Conservation (phyloP, 257 asterid genomes). For the Solanum gracilifrons region DNA sequence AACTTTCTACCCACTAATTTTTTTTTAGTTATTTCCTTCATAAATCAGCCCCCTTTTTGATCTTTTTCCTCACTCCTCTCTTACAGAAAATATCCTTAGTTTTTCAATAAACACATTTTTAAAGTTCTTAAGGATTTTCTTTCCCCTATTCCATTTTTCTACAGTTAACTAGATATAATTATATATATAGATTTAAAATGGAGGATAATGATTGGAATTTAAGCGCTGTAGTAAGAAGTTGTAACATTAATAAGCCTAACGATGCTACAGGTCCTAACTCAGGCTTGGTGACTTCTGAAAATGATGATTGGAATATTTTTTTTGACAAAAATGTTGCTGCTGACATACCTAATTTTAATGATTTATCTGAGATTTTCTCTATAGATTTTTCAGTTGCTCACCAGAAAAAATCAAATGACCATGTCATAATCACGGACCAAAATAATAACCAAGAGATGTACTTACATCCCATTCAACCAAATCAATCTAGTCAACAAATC, state of each 20-base stretch:
- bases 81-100: neutral
- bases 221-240: neutral
- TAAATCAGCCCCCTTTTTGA: neutral
- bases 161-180: neutral
- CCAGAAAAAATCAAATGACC: neutral
- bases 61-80: neutral
- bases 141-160: neutral
- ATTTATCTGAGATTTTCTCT: too few species aligned
- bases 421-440: neutral
- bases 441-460: neutral
- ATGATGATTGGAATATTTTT: too few species aligned
- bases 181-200: neutral
- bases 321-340: rapidly evolving
- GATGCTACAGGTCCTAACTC: too few species aligned
- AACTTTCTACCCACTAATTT: neutral
- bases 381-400: neutral
- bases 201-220: neutral
- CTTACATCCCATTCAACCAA: neutral
- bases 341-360: too few species aligned
- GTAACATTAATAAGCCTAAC: too few species aligned
- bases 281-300: too few species aligned
- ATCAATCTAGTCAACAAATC: neutral
- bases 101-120: neutral
- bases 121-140: neutral
- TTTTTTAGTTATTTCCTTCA: neutral